Conservation (phyloP, 305 asterid species). For the Fraxinus baroniana region DNA sequence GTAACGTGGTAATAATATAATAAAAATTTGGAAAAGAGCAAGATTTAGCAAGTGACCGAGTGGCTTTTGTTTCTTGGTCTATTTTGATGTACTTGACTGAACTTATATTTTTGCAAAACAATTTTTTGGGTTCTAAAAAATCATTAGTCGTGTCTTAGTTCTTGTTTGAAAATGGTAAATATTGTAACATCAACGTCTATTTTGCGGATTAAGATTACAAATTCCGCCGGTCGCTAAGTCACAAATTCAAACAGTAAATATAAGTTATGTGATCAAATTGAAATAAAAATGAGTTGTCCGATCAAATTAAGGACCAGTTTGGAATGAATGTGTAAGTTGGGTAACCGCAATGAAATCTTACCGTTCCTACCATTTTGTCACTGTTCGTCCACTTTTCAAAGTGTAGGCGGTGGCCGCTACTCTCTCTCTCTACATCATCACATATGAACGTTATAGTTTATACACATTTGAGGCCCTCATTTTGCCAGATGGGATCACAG, state of each 20-base stretch:
- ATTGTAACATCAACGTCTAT: too few species aligned
- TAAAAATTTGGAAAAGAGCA: neutral
- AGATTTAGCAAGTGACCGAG: neutral
- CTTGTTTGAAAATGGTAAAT: too few species aligned
- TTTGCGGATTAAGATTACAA: too few species aligned
- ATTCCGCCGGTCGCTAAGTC: neutral
- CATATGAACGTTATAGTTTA: neutral
- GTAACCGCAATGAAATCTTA: neutral
- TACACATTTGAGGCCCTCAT: conserved; percentile 13
- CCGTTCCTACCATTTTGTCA: neutral
- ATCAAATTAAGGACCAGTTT: neutral
- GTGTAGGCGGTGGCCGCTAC: conserved; percentile 23
- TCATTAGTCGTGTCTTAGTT: neutral
- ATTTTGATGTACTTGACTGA: too few species aligned
- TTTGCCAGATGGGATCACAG: conserved; percentile 15
- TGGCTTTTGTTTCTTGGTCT: too few species aligned
- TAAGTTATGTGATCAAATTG: neutral
- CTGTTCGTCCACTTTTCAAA: neutral
- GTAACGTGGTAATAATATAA: too few species aligned
- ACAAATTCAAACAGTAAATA: neutral
- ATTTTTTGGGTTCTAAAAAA: neutral
- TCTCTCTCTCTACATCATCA: neutral
- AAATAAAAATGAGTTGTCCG: neutral
- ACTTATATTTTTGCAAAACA: neutral
- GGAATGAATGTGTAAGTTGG: neutral